These are phyloP conservation scores for Talaromyces sp. DNA, from an alignment of 2,329 filamentous ascomycete genomes.

Conservation along the genomic window DNA sequence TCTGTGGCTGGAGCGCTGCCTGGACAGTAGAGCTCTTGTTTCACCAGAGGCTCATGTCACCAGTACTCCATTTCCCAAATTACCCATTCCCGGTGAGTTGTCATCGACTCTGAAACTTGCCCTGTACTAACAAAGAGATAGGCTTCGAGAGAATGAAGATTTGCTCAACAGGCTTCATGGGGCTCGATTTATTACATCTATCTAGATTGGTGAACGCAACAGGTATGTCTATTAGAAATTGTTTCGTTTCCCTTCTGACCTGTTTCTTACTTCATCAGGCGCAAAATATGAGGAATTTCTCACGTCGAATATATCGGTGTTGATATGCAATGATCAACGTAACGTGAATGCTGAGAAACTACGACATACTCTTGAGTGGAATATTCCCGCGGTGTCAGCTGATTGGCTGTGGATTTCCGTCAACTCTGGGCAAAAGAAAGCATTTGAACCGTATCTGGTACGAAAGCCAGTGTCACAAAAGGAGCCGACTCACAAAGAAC, in stretches of 20 bases:
- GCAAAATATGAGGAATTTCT: slow-evolving; percentile 77
- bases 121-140: slow-evolving; percentile 15
- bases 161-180: slow-evolving; percentile 75
- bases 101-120: background rate
- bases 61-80: slow-evolving; percentile 68
- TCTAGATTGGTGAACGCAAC: slow-evolving; percentile 70
- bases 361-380: slow-evolving; percentile 67
- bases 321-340: slow-evolving; percentile 62
- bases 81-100: slow-evolving; percentile 55
- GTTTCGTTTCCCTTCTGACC: background rate
- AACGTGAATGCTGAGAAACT: slow-evolving; percentile 66
- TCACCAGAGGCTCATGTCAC: slow-evolving; percentile 66
- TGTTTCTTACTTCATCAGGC: slow-evolving; percentile 40
- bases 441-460: slow-evolving; percentile 42
- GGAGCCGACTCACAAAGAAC: background rate
- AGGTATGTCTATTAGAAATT: slow-evolving; percentile 40
- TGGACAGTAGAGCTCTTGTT: slow-evolving; percentile 69
- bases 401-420: slow-evolving; percentile 86
- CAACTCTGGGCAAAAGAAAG: slow-evolving; percentile 43
- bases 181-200: slow-evolving; percentile 80
- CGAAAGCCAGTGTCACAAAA: background rate
- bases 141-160: slow-evolving; percentile 68
- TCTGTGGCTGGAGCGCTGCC: slow-evolving; percentile 87
- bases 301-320: slow-evolving; percentile 63
- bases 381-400: slow-evolving; percentile 72